Base-by-base conservation (phyloP, 139 green algal species). In the Coelastrella sp. region DNA sequence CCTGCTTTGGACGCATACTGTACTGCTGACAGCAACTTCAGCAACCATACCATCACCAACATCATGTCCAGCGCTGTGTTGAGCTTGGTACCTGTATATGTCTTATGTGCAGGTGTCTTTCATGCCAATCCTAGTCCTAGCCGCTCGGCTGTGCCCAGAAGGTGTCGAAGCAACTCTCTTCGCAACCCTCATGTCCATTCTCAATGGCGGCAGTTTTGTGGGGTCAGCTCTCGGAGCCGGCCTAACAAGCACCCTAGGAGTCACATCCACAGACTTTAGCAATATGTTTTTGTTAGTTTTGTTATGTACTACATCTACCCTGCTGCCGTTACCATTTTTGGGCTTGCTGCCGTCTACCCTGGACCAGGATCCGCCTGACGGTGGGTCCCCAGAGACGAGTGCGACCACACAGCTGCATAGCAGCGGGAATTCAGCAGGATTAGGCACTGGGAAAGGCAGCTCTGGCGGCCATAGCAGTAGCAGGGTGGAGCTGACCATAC, bases 111-210 rank as follows among this genome's bases (percentile, higher is more conserved):
- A 98, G 94, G 94, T 99, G 5, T 95, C 95, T 17, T 99, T 99
- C 92, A 99, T 99, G 97, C 98, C 98, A 19, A 94, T 99, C 14
- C 94, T 99, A 54, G 98, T 99, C 60, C 94, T 99, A 6, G 98
- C 98, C 7, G 94, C 94, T 5, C 86, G 95, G 13, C 84, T 97
- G 54, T 97, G 95, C 78, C 95, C 95, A 2, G 93, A 97, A 96
- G 97, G 97, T 3, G 97, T 99, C 19, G 98, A 99, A 93, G 98
- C 98, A 13, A 99, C 98, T 1, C 95, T 99, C 7, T 99, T 99
- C 94, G 98, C 98, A 8, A 97, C 97, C 3, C 94, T 99, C 23
- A 99, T 99, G 98, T 96, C 83, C 6, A 92, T 99, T 2, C 92
- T 97, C 56, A 99, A 99, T 90, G 95, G 93, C 59, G 98, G 96